phyloP scores from a whole-genome alignment of 495 filamentous ascomycete genomes.

The Patellaria atrata region DNA sequence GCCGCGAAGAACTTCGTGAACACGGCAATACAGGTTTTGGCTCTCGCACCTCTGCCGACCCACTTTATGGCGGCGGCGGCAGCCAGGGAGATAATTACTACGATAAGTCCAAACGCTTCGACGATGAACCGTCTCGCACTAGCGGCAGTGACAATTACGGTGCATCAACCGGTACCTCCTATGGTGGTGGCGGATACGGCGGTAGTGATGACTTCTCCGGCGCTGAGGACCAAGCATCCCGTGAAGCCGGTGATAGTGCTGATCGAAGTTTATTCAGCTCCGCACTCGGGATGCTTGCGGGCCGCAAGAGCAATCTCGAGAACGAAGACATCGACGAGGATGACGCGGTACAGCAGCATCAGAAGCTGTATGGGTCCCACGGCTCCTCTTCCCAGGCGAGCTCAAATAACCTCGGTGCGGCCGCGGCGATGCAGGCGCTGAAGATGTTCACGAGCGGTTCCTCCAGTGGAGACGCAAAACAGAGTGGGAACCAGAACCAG shows the following conservation, averaged over 20 bases:
- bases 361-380: conserved; percentile 37
- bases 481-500: conserved; percentile 36
- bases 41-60: conserved; percentile 1
- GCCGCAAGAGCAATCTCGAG: conserved; percentile 29
- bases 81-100: conserved; percentile 5
- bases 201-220: conserved; percentile 34
- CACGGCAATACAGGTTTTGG: no score
- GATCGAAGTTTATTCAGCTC: conserved; percentile 34
- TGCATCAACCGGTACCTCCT: conserved; percentile 22
- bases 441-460: conserved; percentile 45
- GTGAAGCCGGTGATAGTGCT: conserved; percentile 35
- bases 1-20: no score
- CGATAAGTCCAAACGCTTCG: conserved; percentile 1
- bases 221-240: conserved; percentile 34
- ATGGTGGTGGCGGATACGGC: conserved; percentile 20
- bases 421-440: conserved; percentile 52
- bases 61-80: conserved; percentile 9
- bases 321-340: conserved; percentile 43
- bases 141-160: conserved; percentile 7
- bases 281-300: conserved; percentile 33
- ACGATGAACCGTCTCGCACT: conserved; percentile 1
- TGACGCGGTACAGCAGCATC: conserved; percentile 39
- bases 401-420: conserved; percentile 36
- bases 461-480: conserved; percentile 11
- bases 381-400: conserved; percentile 18